Evolutionary conservation across 1,139 yeast species (phyloP).

Genomic region (Blastobotrys arbuscula): DNA sequence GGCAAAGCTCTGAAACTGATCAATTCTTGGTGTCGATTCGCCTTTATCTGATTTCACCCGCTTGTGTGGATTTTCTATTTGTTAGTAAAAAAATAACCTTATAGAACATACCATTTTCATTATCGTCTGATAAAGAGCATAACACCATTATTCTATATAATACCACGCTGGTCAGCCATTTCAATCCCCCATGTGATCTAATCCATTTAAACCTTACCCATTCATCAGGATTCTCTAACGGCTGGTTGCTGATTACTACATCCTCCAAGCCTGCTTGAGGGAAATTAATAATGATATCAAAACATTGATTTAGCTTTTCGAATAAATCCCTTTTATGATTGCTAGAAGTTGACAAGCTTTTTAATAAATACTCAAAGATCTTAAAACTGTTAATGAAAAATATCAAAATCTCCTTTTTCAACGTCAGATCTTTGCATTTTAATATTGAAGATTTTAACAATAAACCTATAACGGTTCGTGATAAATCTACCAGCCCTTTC

Average conservation of each 20-base stretch:
- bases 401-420: constrained; percentile 8
- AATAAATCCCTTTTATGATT: neutral
- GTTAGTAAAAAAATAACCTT: too few relatives aligned
- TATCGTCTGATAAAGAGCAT: neutral
- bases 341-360: neutral
- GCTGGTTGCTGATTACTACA: neutral
- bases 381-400: constrained; percentile 7
- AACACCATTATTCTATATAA: neutral
- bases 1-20: neutral
- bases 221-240: neutral
- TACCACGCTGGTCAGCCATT: neutral
- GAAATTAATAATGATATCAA: neutral
- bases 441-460: constrained; percentile 1
- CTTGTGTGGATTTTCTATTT: neutral
- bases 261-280: constrained; percentile 1
- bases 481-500: neutral
- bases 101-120: neutral
- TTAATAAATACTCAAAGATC: neutral
- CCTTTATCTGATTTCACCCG: neutral
- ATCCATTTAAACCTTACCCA: constrained; percentile 1
- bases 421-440: constrained; percentile 2
- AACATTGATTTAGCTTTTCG: neutral
- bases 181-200: neutral
- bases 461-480: neutral
- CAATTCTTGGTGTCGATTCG: neutral